Conservation (phyloP, 257 asterid species). For the Datura wrightii region DNA sequence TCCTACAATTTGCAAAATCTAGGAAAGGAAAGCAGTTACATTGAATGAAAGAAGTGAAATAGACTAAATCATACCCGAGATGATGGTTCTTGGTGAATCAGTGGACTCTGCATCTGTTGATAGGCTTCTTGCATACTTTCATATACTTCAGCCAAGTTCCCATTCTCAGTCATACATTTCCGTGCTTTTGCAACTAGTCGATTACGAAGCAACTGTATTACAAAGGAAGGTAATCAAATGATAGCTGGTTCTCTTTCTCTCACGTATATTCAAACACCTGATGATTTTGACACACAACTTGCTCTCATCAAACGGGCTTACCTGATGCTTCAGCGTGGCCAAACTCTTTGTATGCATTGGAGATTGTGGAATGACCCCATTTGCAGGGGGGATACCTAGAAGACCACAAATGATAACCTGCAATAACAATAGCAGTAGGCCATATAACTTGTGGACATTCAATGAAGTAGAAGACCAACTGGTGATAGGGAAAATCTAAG, state of each 20-base stretch:
- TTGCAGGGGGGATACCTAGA: constrained; percentile 38
- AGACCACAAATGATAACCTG: constrained; percentile 41
- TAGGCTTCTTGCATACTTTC: constrained; percentile 40
- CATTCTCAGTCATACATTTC: constrained; percentile 34
- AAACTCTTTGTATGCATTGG: constrained; percentile 44
- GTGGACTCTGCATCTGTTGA: constrained; percentile 40
- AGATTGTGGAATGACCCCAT: constrained; percentile 41
- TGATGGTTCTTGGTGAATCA: constrained; percentile 39
- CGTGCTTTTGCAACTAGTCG: constrained; percentile 35
- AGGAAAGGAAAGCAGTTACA: neutral
- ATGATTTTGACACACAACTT: neutral
- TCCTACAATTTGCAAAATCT: neutral
- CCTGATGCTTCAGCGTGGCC: constrained; percentile 40
- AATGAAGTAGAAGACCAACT: neutral
- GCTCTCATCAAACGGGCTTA: neutral
- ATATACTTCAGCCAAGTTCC: constrained; percentile 35
- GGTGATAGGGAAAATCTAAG: neutral
- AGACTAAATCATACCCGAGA: constrained; percentile 34
- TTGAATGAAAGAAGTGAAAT: neutral
- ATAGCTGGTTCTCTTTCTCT: neutral
- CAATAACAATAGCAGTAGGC: neutral
- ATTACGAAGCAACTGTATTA: constrained; percentile 37
- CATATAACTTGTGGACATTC: neutral
- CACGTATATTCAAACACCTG: neutral
- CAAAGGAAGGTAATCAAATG: neutral